phyloP scores from a whole-genome alignment of 805 yeast species.

The Candida schatavii region DNA sequence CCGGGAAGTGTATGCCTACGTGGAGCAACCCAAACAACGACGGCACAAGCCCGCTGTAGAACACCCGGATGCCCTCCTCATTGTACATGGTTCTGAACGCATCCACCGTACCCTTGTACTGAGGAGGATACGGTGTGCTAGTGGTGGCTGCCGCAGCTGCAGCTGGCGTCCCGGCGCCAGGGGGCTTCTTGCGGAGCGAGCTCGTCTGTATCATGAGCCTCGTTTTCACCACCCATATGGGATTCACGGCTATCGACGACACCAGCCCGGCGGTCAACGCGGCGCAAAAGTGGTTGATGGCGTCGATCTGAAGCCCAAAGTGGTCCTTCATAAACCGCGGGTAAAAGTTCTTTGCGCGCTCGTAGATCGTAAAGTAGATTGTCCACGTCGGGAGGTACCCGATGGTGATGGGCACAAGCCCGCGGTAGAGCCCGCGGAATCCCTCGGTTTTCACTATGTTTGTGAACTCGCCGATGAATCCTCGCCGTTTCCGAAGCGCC shows the following conservation, averaged over 20 bases:
- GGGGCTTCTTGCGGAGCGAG: slow-evolving; percentile 17
- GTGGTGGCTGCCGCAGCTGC: too few species aligned
- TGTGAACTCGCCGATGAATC: slow-evolving; percentile 60
- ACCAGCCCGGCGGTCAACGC: slow-evolving; percentile 89
- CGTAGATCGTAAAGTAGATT: slow-evolving; percentile 89
- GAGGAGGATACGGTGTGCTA: slow-evolving; percentile 20
- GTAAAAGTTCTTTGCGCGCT: slow-evolving; percentile 60
- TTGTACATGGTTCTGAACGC: slow-evolving; percentile 78
- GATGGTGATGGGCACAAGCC: slow-evolving; percentile 84
- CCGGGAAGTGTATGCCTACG: slow-evolving; percentile 95
- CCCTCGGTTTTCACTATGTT: slow-evolving; percentile 79
- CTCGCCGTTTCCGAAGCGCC: slow-evolving; percentile 44
- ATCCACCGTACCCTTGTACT: slow-evolving; percentile 76
- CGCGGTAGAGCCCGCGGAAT: slow-evolving; percentile 77
- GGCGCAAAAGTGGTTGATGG: slow-evolving; percentile 44
- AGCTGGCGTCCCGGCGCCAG: slow-evolving; percentile 11
- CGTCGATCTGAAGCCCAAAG: slow-evolving; percentile 21
- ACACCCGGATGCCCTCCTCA: slow-evolving; percentile 76
- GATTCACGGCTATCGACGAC: slow-evolving; percentile 83
- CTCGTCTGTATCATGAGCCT: slow-evolving; percentile 84
- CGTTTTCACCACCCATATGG: slow-evolving; percentile 97
- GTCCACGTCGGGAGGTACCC: slow-evolving; percentile 99
- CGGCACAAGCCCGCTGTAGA: slow-evolving; percentile 88
- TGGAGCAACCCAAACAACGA: slow-evolving; percentile 87
- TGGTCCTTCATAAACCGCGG: slow-evolving; percentile 37